Conservation (phyloP, 2,329 filamentous ascomycete genomes). For the Claviceps monticola region DNA sequence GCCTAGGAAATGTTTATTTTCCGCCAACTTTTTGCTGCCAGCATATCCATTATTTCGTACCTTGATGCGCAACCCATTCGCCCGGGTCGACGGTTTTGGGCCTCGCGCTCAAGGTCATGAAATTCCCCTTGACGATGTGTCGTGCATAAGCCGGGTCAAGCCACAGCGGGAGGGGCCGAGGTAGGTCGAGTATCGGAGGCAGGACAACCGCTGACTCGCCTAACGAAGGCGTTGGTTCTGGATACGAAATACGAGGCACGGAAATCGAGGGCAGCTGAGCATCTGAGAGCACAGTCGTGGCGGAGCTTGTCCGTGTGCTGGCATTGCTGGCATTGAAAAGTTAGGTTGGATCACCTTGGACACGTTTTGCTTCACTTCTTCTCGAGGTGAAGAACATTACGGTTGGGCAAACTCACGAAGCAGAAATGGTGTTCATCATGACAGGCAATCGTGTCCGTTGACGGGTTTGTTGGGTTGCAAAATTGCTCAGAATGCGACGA, state of each 20-base stretch:
- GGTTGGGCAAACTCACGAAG: neutral
- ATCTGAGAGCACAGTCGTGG: neutral
- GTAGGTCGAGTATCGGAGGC: conserved; percentile 14
- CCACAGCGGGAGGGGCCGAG: conserved; percentile 58
- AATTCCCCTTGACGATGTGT: conserved; percentile 92
- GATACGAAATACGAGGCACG: neutral
- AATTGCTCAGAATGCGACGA: no score
- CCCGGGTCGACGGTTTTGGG: conserved; percentile 91
- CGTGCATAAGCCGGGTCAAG: conserved; percentile 61
- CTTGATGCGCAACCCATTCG: conserved; percentile 92
- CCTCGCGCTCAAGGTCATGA: conserved; percentile 85
- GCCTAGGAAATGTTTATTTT: neutral
- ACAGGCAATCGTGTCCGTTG: neutral
- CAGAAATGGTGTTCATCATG: conserved; percentile 2
- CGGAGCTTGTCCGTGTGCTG: neutral
- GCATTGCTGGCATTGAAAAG: conserved; percentile 1
- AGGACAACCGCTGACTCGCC: neutral
- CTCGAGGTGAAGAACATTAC: neutral
- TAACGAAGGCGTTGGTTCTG: neutral
- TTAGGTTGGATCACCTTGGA: neutral
- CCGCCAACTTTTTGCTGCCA: neutral
- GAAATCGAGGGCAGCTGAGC: neutral
- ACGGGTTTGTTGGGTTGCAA: neutral
- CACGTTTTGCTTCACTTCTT: neutral
- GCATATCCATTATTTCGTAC: conserved; percentile 36